Evolutionary conservation across 179 eudicot species (phyloP).

Genomic region (Corrigiola litoralis): DNA sequence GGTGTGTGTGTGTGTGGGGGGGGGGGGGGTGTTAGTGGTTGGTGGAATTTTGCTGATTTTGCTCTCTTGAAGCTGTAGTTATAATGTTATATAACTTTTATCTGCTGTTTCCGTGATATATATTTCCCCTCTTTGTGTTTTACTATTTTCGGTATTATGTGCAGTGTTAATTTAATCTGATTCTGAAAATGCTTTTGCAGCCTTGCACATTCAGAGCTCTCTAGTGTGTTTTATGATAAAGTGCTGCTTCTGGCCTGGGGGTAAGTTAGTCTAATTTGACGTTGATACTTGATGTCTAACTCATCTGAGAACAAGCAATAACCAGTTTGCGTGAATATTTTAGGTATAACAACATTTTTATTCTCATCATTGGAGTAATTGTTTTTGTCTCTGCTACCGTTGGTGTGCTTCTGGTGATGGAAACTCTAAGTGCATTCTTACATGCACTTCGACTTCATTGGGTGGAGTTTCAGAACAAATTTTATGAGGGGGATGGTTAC

Average conservation of each 20-base stretch:
- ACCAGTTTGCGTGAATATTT: conserved; percentile 9
- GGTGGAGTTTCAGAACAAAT: conserved; percentile 84
- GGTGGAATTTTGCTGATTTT: no score
- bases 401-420: conserved; percentile 80
- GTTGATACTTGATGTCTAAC: not conserved
- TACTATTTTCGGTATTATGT: not conserved
- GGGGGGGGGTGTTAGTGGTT: no score
- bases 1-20: not conserved
- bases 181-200: conserved; percentile 23
- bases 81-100: no score
- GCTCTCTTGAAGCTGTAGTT: no score
- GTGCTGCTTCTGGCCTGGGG: conserved; percentile 80
- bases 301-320: conserved; percentile 6
- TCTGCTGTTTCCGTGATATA: no score
- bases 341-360: conserved; percentile 66
- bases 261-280: conserved; percentile 33
- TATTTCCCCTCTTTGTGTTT: not conserved
- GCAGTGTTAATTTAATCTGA: not conserved
- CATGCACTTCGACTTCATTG: conserved; percentile 88
- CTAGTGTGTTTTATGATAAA: conserved; percentile 76
- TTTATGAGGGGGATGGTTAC: conserved; percentile 84
- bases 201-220: conserved; percentile 75
- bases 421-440: conserved; percentile 79
- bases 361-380: conserved; percentile 50
- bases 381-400: conserved; percentile 71